These are phyloP conservation scores for Monilinia laxa DNA, from an alignment of 2,329 filamentous ascomycete species.

Conservation along the genomic window DNA sequence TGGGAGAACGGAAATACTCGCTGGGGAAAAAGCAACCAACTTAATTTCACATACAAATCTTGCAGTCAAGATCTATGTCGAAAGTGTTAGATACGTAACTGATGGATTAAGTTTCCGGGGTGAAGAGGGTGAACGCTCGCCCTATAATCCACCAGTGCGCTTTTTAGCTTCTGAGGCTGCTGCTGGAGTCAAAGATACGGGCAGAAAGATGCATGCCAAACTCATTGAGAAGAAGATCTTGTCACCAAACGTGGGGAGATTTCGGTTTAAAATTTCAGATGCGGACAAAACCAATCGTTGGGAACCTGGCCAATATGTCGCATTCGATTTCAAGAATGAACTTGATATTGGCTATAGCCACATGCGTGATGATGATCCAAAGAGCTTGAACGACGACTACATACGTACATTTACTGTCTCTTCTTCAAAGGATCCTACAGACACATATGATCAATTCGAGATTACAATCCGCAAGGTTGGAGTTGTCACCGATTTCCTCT, in stretches of 20 bases:
- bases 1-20: conserved; percentile 64
- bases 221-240: conserved; percentile 59
- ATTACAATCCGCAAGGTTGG: conserved; percentile 72
- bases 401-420: conserved; percentile 82
- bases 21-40: conserved; percentile 59
- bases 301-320: conserved; percentile 73
- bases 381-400: conserved; percentile 80
- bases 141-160: conserved; percentile 76
- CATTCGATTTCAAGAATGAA: conserved; percentile 68
- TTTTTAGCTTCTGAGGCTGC: conserved; percentile 59
- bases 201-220: conserved; percentile 45
- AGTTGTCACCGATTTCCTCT: conserved; percentile 64
- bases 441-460: conserved; percentile 51
- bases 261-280: conserved; percentile 54
- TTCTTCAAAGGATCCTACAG: conserved; percentile 43
- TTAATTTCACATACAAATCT: conserved; percentile 70
- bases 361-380: conserved; percentile 79
- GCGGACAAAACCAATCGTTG: conserved; percentile 47
- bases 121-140: conserved; percentile 57
- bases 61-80: conserved; percentile 66
- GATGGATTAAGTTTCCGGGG: conserved; percentile 69
- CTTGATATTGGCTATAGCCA: conserved; percentile 74
- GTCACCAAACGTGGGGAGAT: conserved; percentile 66
- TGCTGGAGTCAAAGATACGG: conserved; percentile 20
- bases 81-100: conserved; percentile 60